Conservation (phyloP, 2,329 filamentous ascomycete species). For the Verticillium albo-atrum region DNA sequence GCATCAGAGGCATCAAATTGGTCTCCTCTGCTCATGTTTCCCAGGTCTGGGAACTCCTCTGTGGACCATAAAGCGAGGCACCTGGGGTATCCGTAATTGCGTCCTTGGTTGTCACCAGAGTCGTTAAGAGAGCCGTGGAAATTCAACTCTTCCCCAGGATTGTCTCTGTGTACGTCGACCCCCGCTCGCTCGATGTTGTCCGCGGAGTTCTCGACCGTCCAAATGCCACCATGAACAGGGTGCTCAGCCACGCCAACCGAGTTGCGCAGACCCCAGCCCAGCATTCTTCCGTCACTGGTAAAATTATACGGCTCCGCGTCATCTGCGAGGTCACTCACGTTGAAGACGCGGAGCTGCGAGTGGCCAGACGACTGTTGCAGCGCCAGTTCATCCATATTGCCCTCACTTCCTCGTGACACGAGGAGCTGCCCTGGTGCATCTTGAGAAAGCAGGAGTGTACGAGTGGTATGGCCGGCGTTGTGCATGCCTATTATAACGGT, state of each 20-base stretch:
- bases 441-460: constrained; percentile 56
- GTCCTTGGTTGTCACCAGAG: constrained; percentile 24
- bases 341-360: constrained; percentile 54
- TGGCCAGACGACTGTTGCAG: constrained; percentile 45
- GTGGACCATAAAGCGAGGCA: constrained; percentile 66
- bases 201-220: constrained; percentile 61
- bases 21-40: constrained; percentile 36
- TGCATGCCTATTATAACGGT: constrained; percentile 54
- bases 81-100: constrained; percentile 67
- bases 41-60: constrained; percentile 26
- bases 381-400: constrained; percentile 52
- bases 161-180: constrained; percentile 57
- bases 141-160: constrained; percentile 70
- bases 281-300: constrained; percentile 37
- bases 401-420: constrained; percentile 56
- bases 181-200: constrained; percentile 53
- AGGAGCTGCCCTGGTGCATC: constrained; percentile 49
- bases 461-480: constrained; percentile 52
- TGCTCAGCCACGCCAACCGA: constrained; percentile 63
- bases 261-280: constrained; percentile 67
- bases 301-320: constrained; percentile 25
- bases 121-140: constrained; percentile 54
- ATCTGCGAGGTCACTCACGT: constrained; percentile 14
- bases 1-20: constrained; percentile 35
- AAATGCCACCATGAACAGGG: constrained; percentile 40